Conservation (phyloP, 352 stramenopile species). For the Lagenidium sp. region DNA sequence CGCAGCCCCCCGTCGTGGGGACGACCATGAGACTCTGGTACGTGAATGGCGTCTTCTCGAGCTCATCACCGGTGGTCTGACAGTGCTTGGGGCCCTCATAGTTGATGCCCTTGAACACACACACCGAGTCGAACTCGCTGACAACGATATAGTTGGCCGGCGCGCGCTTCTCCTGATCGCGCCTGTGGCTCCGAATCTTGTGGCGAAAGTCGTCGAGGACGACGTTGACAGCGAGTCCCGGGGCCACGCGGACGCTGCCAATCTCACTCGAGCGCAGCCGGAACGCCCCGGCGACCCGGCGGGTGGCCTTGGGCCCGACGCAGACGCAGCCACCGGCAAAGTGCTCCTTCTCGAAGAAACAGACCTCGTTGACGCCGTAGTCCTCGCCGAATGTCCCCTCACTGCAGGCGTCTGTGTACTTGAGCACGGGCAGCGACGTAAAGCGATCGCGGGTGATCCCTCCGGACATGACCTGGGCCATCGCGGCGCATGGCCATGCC, state of each 20-base stretch:
- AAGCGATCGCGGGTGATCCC: no score
- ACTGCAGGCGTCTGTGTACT: neutral
- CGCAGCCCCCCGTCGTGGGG: neutral
- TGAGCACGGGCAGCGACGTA: no score
- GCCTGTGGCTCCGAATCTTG: neutral
- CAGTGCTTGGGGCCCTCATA: neutral
- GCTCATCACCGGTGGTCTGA: neutral
- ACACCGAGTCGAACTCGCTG: neutral
- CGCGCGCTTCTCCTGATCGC: neutral
- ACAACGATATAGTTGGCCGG: slow-evolving; percentile 1
- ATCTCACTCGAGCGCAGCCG: neutral
- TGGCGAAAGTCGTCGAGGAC: slow-evolving; percentile 1
- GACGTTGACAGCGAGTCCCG: slow-evolving; percentile 1
- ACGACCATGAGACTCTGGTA: slow-evolving; percentile 4
- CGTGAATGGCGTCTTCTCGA: neutral
- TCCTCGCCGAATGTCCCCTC: neutral
- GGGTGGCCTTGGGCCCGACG: neutral
- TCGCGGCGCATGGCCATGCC: no score
- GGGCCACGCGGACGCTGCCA: neutral
- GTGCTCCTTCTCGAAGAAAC: neutral
- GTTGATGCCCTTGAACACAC: neutral
- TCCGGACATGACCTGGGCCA: no score
- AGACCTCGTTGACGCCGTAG: neutral
- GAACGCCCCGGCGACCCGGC: neutral
- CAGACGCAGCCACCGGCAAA: slow-evolving; percentile 1